These are phyloP conservation scores for Wallemia ichthyophaga DNA, from an alignment of 1,284 basidiomycete species.

Conservation along the genomic window DNA sequence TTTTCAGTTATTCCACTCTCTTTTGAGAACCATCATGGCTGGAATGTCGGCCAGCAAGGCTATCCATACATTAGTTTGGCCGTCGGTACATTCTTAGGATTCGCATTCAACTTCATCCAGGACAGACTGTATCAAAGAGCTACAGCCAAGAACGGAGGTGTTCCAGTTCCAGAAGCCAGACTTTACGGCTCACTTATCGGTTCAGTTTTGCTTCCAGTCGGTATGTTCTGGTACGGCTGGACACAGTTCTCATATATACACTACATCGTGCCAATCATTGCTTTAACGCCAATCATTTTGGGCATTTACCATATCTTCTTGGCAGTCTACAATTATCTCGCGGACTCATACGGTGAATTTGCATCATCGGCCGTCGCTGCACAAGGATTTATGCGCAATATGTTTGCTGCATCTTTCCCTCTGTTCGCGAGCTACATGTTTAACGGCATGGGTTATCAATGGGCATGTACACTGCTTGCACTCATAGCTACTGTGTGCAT, in stretches of 20 bases:
- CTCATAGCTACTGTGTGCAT: not conserved
- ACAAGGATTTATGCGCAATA: not conserved
- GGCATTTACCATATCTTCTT: constrained; percentile 1
- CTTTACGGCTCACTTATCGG: not conserved
- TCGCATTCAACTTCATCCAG: not conserved
- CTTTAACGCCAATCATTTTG: not conserved
- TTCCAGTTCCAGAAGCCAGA: not conserved
- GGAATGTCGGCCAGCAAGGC: constrained; percentile 1
- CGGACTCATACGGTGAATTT: constrained; percentile 1
- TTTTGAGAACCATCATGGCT: not conserved
- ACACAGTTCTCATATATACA: not conserved
- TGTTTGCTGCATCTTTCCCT: not conserved
- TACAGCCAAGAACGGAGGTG: not conserved
- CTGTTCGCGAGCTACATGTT: constrained; percentile 1
- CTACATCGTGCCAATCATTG: not conserved
- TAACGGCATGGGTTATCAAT: not conserved
- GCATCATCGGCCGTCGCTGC: not conserved
- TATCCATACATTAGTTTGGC: not conserved
- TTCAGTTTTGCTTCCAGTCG: not conserved
- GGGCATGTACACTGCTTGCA: not conserved
- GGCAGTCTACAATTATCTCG: constrained; percentile 1
- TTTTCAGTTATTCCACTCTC: not conserved
- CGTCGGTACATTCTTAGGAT: not conserved
- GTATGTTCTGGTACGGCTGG: constrained; percentile 1
- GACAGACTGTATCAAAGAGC: not conserved